These are phyloP conservation scores for Cinnamomum micranthum DNA, from an alignment of 164 flowering plant species.

Conservation along the genomic window DNA sequence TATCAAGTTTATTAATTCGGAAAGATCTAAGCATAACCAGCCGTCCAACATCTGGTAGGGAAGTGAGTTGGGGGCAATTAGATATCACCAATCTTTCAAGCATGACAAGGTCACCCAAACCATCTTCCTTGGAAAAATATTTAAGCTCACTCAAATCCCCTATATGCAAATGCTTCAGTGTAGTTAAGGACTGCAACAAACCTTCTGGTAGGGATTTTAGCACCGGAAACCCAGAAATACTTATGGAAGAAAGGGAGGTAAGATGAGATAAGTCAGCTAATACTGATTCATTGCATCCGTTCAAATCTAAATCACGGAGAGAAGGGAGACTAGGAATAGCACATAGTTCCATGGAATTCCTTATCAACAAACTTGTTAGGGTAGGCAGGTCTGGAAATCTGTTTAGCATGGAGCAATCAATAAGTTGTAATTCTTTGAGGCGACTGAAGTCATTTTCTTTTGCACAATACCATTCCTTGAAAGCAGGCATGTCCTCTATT, in stretches of 20 bases:
- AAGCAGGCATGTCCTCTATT: background rate
- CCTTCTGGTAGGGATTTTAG: background rate
- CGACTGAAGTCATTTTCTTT: background rate
- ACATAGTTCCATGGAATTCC: background rate
- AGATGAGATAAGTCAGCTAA: background rate
- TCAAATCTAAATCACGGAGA: slow-evolving; percentile 1
- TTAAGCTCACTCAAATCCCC: background rate
- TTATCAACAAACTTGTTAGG: background rate
- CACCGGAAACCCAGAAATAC: background rate
- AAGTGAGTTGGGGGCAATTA: slow-evolving; percentile 3
- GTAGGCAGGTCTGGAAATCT: background rate
- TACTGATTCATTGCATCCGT: background rate
- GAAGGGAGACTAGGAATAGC: slow-evolving; percentile 3
- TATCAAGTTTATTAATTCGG: background rate
- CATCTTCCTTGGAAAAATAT: background rate
- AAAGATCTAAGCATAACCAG: slow-evolving; percentile 2
- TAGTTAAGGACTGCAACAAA: background rate
- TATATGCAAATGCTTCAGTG: background rate
- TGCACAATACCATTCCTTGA: slow-evolving; percentile 5
- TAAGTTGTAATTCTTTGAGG: background rate
- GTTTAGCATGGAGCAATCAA: background rate
- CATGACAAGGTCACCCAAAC: background rate
- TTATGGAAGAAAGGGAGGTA: slow-evolving; percentile 6
- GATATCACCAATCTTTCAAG: slow-evolving; percentile 7
- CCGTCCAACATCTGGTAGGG: slow-evolving; percentile 1